Percentiles rank a stretch among this genome's conserved stretches.
phyloP scores from a whole-genome alignment of 371 early-diverging fungal genomes.

The Synchytrium microbalum region DNA sequence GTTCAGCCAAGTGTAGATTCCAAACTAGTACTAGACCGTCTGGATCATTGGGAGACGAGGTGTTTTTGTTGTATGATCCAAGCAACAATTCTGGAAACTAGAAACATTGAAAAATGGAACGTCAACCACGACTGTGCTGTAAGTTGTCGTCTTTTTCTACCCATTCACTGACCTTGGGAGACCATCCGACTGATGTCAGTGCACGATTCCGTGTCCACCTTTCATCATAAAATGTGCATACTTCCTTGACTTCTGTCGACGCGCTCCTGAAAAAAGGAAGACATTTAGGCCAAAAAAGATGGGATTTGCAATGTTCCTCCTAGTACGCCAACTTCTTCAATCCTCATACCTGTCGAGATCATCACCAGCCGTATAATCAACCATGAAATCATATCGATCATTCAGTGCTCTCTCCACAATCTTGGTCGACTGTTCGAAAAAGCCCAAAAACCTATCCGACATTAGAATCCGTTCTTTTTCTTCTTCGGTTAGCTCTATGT shows the following conservation, averaged over 20 bases:
- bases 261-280: not conserved
- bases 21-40: conserved; percentile 91
- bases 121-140: no score
- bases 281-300: no score
- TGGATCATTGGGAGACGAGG: conserved; percentile 76
- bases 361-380: conserved; percentile 96
- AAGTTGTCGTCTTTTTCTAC: no score
- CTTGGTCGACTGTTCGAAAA: conserved; percentile 79
- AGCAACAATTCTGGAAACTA: conserved; percentile 81
- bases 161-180: conserved; percentile 77
- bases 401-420: conserved; percentile 84
- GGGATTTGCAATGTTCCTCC: not conserved
- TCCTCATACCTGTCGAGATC: conserved; percentile 10
- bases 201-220: conserved; percentile 72
- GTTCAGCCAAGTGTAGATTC: conserved; percentile 77
- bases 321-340: not conserved
- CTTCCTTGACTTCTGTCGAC: conserved; percentile 55
- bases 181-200: conserved; percentile 88
- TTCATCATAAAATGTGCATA: conserved; percentile 72
- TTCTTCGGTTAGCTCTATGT: conserved; percentile 70
- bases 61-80: conserved; percentile 84
- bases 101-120: no score
- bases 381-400: conserved; percentile 84
- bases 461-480: conserved; percentile 62
- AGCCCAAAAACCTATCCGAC: conserved; percentile 70